Base-by-base conservation (phyloP, 371 early-diverging fungal species). In the Mortierella sp. region DNA sequence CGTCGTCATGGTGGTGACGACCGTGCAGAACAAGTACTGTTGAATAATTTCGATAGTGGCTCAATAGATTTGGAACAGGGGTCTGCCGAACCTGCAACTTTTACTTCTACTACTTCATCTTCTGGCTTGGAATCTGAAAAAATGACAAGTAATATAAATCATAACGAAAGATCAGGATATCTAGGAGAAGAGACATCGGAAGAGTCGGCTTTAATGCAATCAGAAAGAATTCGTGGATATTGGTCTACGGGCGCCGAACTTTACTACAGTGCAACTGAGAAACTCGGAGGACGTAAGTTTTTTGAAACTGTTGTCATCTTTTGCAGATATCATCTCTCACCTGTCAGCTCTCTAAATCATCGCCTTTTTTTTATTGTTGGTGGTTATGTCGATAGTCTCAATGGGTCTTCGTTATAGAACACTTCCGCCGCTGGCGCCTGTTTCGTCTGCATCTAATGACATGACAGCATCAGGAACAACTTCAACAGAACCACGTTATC, bases 271-370 rank as follows among this genome's bases (percentile, higher is more conserved):
- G 91, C 90, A 2, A 87, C 92, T 45, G 96, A 96, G 49, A 89
- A 90, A 71, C 95, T 94, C 71, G 97, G 96, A 59, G 97, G 97
- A 76, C 81, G 96, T 94, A 89, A 84, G 89, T 84, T 26, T 29
- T 6, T 17, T 29, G 6, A 22, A 61, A 10, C 35, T 31, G n/a
- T 6, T 58, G 2, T 43, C 34, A 7, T 51, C 35, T 40, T 58
- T 51, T 54, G 40, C 28, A 51, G 12, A 13, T 42, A 22, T 42
- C 22, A 3, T 31, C 3, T 26, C 37, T 19, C 29, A 17, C 26
- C 54, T 22, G 8, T 8, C 35, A n/a, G 34, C 1, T 37, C 17
- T 19, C n/a, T n/a, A n/a, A n/a, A n/a, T n/a, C n/a, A n/a, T n/a
- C n/a, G n/a, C n/a, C n/a, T n/a, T n/a, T n/a, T n/a, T n/a, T n/a